Percentiles rank a stretch among this genome's conserved stretches.
Conservation (phyloP, 1,284 basidiomycete species). For the Apiotrichum brassicae region DNA sequence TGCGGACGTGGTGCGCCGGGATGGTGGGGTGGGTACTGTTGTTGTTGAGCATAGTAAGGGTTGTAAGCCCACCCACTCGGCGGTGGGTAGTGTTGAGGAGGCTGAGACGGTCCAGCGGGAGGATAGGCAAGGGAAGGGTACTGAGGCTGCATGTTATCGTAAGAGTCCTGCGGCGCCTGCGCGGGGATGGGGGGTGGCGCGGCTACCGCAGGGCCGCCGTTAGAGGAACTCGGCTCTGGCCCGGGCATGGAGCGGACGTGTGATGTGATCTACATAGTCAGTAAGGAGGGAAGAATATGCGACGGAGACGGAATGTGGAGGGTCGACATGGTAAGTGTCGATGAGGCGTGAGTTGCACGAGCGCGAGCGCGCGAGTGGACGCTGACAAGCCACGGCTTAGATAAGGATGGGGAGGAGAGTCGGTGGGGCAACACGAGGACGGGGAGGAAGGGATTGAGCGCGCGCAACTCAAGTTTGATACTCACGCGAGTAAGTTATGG, state of each 20-base stretch:
- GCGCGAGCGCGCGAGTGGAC: too few species aligned
- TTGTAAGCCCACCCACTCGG: constrained; percentile 8
- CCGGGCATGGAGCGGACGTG: constrained; percentile 1
- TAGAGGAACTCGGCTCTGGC: constrained; percentile 5
- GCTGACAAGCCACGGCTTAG: too few species aligned
- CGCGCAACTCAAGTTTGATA: too few species aligned
- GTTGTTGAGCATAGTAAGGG: constrained; percentile 11
- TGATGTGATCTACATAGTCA: background rate
- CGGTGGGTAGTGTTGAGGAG: constrained; percentile 6
- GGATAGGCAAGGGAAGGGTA: constrained; percentile 16
- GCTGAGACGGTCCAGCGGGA: constrained; percentile 15
- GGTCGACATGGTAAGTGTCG: background rate
- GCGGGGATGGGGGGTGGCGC: background rate
- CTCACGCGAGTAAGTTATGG: too few species aligned
- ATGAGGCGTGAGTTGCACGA: too few species aligned
- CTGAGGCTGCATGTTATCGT: constrained; percentile 10
- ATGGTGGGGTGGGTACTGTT: constrained; percentile 5
- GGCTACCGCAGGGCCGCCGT: constrained; percentile 1
- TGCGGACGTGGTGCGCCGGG: constrained; percentile 12
- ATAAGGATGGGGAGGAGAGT: too few species aligned
- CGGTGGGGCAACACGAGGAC: too few species aligned
- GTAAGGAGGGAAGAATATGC: background rate
- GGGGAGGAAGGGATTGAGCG: too few species aligned
- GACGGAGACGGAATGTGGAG: background rate
- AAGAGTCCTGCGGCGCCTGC: constrained; percentile 14